Evolutionary conservation across 352 stramenopile genomes (phyloP).

Genomic region (Peronospora destructor): DNA sequence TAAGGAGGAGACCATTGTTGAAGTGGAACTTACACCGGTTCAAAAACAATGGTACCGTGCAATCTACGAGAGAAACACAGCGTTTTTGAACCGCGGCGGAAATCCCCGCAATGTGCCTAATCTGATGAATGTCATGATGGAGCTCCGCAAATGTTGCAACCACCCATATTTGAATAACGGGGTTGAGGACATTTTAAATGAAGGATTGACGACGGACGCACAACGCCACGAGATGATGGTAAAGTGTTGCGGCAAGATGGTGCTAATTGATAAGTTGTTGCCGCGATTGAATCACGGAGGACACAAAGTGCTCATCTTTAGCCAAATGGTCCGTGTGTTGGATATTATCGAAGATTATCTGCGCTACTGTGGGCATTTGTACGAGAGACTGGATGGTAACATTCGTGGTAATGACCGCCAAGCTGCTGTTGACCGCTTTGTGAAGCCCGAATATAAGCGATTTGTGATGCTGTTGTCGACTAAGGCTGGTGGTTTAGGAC

Average conservation of each 20-base stretch:
- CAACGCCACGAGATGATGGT: slow-evolving; percentile 92
- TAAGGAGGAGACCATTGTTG: slow-evolving; percentile 88
- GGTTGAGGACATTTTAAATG: slow-evolving; percentile 84
- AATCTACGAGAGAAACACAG: slow-evolving; percentile 96
- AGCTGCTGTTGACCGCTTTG: slow-evolving; percentile 80
- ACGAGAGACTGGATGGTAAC: slow-evolving; percentile 96
- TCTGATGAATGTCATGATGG: slow-evolving; percentile 91
- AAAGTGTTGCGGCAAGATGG: slow-evolving; percentile 98
- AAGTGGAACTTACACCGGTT: slow-evolving; percentile 85
- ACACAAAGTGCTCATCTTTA: slow-evolving; percentile 99
- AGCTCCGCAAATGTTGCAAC: slow-evolving; percentile 88
- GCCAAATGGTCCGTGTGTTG: slow-evolving; percentile 98
- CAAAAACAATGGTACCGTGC: slow-evolving; percentile 88
- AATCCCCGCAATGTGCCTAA: slow-evolving; percentile 83
- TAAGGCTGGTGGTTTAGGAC: slow-evolving; percentile 90
- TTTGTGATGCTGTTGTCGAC: slow-evolving; percentile 99
- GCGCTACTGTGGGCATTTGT: slow-evolving; percentile 85
- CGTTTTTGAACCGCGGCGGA: slow-evolving; percentile 78
- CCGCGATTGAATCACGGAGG: slow-evolving; percentile 93
- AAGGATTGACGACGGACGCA: slow-evolving; percentile 62
- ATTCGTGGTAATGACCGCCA: slow-evolving; percentile 90
- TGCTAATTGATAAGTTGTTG: slow-evolving; percentile 98
- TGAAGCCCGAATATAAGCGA: slow-evolving; percentile 87
- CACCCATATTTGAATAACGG: slow-evolving; percentile 90
- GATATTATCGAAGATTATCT: slow-evolving; percentile 99